Evolutionary conservation across 2,329 filamentous ascomycete genomes (phyloP).

Genomic region (Phoma herbarum): DNA sequence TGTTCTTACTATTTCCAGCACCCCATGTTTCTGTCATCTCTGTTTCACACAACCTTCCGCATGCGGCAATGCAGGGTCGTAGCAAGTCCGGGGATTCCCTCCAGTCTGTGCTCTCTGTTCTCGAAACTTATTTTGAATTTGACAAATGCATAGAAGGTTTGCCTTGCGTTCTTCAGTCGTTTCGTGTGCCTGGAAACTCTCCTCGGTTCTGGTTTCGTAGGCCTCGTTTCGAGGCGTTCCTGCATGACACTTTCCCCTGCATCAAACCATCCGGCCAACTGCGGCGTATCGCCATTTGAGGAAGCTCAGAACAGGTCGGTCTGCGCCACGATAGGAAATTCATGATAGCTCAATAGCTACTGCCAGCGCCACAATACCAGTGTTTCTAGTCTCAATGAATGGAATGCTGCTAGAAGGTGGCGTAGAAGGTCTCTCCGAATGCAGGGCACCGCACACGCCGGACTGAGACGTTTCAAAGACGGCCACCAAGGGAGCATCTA

Average conservation of each 20-base stretch:
- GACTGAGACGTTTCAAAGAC: conserved; percentile 10
- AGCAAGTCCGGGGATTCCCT: conserved; percentile 26
- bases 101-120: conserved; percentile 23
- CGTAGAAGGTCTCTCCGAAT: conserved; percentile 21
- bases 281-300: conserved; percentile 2
- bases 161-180: background rate
- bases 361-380: conserved; percentile 8
- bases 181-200: conserved; percentile 16
- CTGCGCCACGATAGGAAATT: conserved; percentile 11
- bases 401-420: conserved; percentile 20
- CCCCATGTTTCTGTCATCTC: conserved; percentile 15
- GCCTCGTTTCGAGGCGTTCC: conserved; percentile 10
- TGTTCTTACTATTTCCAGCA: conserved; percentile 21
- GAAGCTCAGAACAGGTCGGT: conserved; percentile 3
- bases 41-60: conserved; percentile 21
- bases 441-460: conserved; percentile 8
- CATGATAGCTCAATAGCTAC: conserved; percentile 11
- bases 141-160: conserved; percentile 7
- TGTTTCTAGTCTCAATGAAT: conserved; percentile 5
- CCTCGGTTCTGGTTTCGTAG: conserved; percentile 1
- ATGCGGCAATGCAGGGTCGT: conserved; percentile 16
- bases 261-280: conserved; percentile 8
- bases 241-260: background rate
- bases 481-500: conserved; percentile 3
- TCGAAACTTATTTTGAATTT: conserved; percentile 11